Conservation (phyloP, 441 rosid species). For the Bruguiera hainesii region DNA sequence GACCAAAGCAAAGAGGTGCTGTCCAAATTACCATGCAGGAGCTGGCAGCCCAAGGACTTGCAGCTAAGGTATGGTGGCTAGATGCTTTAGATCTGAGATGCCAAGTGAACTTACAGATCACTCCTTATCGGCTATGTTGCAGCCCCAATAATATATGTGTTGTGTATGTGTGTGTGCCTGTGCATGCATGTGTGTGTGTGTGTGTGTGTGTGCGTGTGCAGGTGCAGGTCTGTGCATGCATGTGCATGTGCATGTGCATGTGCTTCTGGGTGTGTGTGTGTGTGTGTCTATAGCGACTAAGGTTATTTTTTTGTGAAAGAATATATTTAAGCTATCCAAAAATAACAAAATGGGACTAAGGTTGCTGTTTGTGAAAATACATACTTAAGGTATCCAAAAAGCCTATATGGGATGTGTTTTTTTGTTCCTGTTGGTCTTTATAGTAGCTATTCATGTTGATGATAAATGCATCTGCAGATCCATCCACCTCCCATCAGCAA, state of each 20-base stretch:
- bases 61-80: slow-evolving; percentile 49
- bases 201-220: too few species aligned
- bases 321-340: not conserved
- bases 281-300: too few species aligned
- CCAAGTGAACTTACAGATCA: not conserved
- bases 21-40: slow-evolving; percentile 91
- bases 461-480: slow-evolving; percentile 50
- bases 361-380: too few species aligned
- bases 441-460: not conserved
- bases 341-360: not conserved
- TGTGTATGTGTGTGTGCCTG: too few species aligned
- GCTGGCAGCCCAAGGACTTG: slow-evolving; percentile 79
- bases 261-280: too few species aligned
- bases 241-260: too few species aligned
- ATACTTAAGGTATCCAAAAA: not conserved
- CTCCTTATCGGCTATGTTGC: not conserved
- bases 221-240: too few species aligned
- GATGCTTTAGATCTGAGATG: not conserved
- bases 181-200: too few species aligned
- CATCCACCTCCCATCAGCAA: slow-evolving; percentile 87
- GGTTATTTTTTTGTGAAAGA: not conserved
- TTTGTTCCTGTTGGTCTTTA: not conserved
- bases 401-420: not conserved
- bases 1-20: slow-evolving; percentile 86
- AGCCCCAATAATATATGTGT: too few species aligned